Evolutionary conservation across 164 flowering plant genomes (phyloP).

Genomic region (Kalanchoe fedtschenkoi): DNA sequence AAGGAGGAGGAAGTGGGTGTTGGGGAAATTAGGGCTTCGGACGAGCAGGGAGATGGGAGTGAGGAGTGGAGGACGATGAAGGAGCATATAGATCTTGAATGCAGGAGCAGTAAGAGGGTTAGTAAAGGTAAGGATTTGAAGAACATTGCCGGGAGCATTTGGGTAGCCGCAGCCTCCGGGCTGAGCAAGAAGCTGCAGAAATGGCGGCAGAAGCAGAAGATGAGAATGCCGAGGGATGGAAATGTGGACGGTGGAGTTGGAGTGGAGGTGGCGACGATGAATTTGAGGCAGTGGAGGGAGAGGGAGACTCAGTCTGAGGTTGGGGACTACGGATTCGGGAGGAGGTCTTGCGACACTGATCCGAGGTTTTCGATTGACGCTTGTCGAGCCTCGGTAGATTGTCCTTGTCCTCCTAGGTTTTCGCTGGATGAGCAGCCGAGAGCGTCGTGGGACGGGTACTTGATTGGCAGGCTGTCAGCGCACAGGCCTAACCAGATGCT

Average conservation of each 20-base stretch:
- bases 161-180: constrained; percentile 52
- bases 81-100: constrained; percentile 75
- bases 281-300: constrained; percentile 40
- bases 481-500: constrained; percentile 26
- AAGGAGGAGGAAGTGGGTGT: background rate
- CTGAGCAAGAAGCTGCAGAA: constrained; percentile 61
- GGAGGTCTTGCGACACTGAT: constrained; percentile 61
- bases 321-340: constrained; percentile 77
- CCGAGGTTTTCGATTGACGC: constrained; percentile 32
- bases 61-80: constrained; percentile 64
- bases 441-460: constrained; percentile 92
- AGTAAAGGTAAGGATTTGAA: constrained; percentile 30
- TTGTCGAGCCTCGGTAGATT: constrained; percentile 32
- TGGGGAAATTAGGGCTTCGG: constrained; percentile 18
- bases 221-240: constrained; percentile 18
- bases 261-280: constrained; percentile 42
- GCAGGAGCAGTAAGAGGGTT: constrained; percentile 23
- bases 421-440: constrained; percentile 86
- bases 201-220: constrained; percentile 56
- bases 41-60: constrained; percentile 12
- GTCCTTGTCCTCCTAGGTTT: constrained; percentile 41
- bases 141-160: constrained; percentile 49
- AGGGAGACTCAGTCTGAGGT: constrained; percentile 75
- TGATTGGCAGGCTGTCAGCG: constrained; percentile 33
- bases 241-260: constrained; percentile 8